Conservation (phyloP, 2,329 filamentous ascomycete genomes). For the Aspergillus fijiensis region DNA sequence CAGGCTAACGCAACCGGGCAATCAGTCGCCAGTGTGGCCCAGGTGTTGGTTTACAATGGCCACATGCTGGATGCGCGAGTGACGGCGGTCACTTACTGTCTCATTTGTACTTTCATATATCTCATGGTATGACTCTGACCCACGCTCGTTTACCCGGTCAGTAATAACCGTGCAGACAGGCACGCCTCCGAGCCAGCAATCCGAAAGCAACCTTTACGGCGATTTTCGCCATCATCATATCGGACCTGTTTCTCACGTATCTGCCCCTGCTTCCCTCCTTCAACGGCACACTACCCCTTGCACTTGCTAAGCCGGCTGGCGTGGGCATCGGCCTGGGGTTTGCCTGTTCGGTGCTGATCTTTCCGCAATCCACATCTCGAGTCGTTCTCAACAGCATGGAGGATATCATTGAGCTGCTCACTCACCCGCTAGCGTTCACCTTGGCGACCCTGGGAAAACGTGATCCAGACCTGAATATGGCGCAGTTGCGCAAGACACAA, state of each 20-base stretch:
- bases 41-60: constrained; percentile 45
- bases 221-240: constrained; percentile 50
- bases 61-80: constrained; percentile 52
- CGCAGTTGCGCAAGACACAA: constrained; percentile 33
- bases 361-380: constrained; percentile 52
- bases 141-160: not conserved
- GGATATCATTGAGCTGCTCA: constrained; percentile 29
- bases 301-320: constrained; percentile 48
- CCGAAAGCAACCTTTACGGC: constrained; percentile 48
- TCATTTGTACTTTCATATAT: constrained; percentile 50
- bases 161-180: constrained; percentile 18
- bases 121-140: constrained; percentile 25
- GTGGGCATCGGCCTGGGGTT: constrained; percentile 49
- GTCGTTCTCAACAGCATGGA: constrained; percentile 40
- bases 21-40: constrained; percentile 27
- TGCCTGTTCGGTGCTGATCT: constrained; percentile 48
- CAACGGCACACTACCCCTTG: constrained; percentile 38
- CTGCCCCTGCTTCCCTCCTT: constrained; percentile 47
- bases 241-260: constrained; percentile 48
- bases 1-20: constrained; percentile 37
- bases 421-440: constrained; percentile 34
- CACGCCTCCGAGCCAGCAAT: constrained; percentile 47
- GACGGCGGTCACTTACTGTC: constrained; percentile 34
- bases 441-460: constrained; percentile 17
- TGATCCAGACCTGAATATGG: constrained; percentile 16